Conservation (phyloP, 108 stramenopile species). For the Fistulifera solaris region DNA sequence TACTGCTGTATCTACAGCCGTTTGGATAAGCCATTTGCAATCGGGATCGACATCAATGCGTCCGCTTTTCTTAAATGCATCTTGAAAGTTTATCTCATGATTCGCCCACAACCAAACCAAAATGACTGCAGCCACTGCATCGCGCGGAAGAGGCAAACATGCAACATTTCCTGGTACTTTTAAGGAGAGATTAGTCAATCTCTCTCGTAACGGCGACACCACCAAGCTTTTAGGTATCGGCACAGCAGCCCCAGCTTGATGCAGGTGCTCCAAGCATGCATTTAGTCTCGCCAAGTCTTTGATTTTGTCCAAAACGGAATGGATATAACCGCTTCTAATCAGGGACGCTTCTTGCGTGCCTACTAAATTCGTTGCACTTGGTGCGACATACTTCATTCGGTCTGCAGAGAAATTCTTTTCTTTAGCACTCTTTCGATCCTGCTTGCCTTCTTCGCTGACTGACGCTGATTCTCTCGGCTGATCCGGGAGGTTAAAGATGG, state of each 20-base stretch:
- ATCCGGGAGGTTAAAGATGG: too few relatives aligned
- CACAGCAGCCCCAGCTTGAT: constrained; percentile 46
- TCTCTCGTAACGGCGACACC: constrained; percentile 31
- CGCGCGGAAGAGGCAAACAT: constrained; percentile 24
- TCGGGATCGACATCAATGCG: constrained; percentile 50
- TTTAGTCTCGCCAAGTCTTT: not conserved
- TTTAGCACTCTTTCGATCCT: too few relatives aligned
- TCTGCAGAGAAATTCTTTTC: not conserved
- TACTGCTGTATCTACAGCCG: constrained; percentile 37
- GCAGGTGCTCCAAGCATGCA: constrained; percentile 25
- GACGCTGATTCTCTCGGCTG: too few relatives aligned
- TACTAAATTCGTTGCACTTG: constrained; percentile 3
- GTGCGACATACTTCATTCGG: constrained; percentile 5
- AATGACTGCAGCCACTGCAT: constrained; percentile 39
- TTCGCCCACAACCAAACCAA: constrained; percentile 64
- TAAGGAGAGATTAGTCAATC: constrained; percentile 24
- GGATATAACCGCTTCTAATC: not conserved
- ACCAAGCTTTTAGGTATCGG: constrained; percentile 61
- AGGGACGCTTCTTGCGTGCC: not conserved
- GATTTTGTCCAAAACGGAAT: not conserved
- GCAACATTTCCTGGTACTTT: constrained; percentile 15
- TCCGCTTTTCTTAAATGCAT: constrained; percentile 42
- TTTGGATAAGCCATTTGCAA: constrained; percentile 55
- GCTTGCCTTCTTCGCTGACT: too few relatives aligned
- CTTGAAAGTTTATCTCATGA: constrained; percentile 47